Evolutionary conservation across 208 protist genomes (phyloP).

Genomic region (Plasmodiophora brassicae): DNA sequence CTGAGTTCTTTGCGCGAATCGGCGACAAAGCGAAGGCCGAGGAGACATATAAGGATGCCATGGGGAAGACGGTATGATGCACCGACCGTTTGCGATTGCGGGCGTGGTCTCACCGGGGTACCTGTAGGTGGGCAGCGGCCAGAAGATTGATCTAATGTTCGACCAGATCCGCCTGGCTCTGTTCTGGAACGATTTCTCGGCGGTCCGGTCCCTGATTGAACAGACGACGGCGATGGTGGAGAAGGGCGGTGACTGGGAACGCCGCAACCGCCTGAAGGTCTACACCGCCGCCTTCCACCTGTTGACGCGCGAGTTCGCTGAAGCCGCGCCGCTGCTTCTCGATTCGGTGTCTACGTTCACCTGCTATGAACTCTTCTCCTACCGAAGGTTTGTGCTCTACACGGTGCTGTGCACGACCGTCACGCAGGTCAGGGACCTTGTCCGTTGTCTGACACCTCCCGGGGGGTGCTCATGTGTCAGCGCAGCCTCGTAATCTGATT

Average conservation of each 20-base stretch:
- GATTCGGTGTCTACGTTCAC: constrained; percentile 94
- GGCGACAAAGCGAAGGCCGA: constrained; percentile 87
- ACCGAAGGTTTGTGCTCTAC: constrained; percentile 87
- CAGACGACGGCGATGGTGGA: constrained; percentile 82
- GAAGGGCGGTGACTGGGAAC: constrained; percentile 96
- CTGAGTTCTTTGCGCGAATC: constrained; percentile 83
- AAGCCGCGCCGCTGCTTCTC: constrained; percentile 81
- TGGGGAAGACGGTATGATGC: constrained; percentile 71
- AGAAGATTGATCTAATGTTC: constrained; percentile 91
- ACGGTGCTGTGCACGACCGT: constrained; percentile 72
- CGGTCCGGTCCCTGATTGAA: constrained; percentile 75
- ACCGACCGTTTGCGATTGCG: not conserved
- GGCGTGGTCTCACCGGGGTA: not conserved
- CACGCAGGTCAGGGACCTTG: not conserved
- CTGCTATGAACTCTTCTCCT: constrained; percentile 82
- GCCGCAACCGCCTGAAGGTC: constrained; percentile 94
- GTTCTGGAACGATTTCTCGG: constrained; percentile 82
- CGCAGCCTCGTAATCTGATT: not conserved
- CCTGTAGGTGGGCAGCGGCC: constrained; percentile 68
- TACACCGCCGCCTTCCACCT: constrained; percentile 93
- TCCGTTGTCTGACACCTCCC: too few species aligned
- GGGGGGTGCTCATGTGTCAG: too few species aligned
- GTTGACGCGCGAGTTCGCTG: constrained; percentile 84
- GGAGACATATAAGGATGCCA: constrained; percentile 76
- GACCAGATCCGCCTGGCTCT: constrained; percentile 88